Base-by-base conservation (phyloP, 495 filamentous ascomycete species). In the Penicillium coprophilum region DNA sequence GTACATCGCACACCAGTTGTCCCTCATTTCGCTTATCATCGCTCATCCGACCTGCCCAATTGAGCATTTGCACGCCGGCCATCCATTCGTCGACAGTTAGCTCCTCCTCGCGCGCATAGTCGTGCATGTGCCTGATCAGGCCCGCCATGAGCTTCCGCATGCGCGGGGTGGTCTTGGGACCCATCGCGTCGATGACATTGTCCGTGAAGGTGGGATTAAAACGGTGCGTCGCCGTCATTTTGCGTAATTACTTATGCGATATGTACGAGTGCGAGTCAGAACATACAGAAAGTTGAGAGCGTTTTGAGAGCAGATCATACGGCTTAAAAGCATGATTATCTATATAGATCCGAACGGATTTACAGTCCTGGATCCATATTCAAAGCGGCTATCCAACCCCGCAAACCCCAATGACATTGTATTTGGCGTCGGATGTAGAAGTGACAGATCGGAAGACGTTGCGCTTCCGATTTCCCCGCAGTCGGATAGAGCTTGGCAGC, bases 21-120 rank as follows among this genome's bases (percentile, higher is more conserved):
- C 84, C 84, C 73, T 92, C 88, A 58, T 92, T 89, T 39, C 88
- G 85, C 54, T 79, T 81, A 50, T 86, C 81, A 58, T 82, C 74
- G 55, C 85, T 89, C 82, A 88, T 88, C 59, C 77, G 78, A 28
- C 88, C 88, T n/a, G 82, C 82, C 68, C 81, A 82, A 73, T 90
- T 92, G 67, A 91, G 77, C 77, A 89, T 63, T 53, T 71, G 56
- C 23, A 77, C 77, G 27, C 71, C 72, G 17, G 70, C 68, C 72
- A 76, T 77, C 75, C 71, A 77, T 56, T 78, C 76, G 53, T 77
- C 76, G 13, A 75, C 68, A 17, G 76, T 78, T 34, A 80, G 65
- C 47, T 78, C 75, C 57, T 73, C 72, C 66, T 80, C 78, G 63
- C 77, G 76, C 46, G 76, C 76, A 62, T 70, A 77, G 60, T 78